phyloP scores from a whole-genome alignment of 2,329 filamentous ascomycete species.

The Pestalotiopsis sp. region DNA sequence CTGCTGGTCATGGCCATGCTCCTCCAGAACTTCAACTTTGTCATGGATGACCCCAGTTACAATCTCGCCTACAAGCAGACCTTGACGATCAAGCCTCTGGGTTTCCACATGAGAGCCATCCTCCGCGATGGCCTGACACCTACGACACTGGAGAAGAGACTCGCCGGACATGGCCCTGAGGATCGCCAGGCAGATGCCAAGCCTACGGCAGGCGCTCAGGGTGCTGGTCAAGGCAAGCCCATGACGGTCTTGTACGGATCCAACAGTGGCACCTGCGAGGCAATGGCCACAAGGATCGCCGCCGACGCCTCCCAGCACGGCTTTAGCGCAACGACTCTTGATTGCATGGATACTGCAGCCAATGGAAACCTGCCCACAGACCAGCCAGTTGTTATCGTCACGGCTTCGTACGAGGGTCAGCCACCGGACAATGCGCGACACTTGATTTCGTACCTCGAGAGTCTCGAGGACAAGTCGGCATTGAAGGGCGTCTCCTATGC shows the following conservation, averaged over 20 bases:
- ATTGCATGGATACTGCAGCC: conserved; percentile 52
- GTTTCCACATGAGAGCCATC: conserved; percentile 62
- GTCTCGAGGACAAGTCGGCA: conserved; percentile 34
- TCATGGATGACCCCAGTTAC: conserved; percentile 56
- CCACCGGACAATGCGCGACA: conserved; percentile 58
- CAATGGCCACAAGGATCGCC: conserved; percentile 51
- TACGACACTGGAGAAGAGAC: conserved; percentile 22
- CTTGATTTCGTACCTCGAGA: conserved; percentile 57
- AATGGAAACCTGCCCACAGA: conserved; percentile 48
- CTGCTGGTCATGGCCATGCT: conserved; percentile 59
- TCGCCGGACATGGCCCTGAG: conserved; percentile 23
- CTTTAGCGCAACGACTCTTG: conserved; percentile 42
- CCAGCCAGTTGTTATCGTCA: conserved; percentile 54
- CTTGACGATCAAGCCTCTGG: conserved; percentile 64
- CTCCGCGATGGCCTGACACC: conserved; percentile 47
- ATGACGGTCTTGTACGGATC: conserved; percentile 58
- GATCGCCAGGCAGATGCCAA: conserved; percentile 5
- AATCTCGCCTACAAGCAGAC: conserved; percentile 54
- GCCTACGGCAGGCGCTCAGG: conserved; percentile 12
- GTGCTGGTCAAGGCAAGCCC: conserved; percentile 30
- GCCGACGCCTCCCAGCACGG: conserved; percentile 49
- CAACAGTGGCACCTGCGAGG: conserved; percentile 60
- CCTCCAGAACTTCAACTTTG: conserved; percentile 64
- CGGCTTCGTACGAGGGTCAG: conserved; percentile 59
- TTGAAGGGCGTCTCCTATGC: conserved; percentile 52